phyloP scores from a whole-genome alignment of 169 alveolate genomes.

The Plasmodium gonderi region DNA sequence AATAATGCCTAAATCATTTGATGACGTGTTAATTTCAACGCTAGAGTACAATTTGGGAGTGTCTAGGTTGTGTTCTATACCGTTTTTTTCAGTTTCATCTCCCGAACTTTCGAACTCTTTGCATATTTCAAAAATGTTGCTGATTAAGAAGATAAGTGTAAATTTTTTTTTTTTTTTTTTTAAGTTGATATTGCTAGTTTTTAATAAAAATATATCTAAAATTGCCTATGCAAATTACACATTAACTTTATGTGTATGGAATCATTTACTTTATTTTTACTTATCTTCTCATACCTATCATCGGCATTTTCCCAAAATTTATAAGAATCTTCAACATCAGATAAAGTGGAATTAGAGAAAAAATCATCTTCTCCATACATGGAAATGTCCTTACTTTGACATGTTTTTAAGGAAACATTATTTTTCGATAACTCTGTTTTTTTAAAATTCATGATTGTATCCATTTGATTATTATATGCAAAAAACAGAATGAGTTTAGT shows the following conservation, averaged over 20 bases:
- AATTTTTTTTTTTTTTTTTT: neutral
- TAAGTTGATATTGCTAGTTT: neutral
- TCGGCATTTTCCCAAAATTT: slow-evolving; percentile 26
- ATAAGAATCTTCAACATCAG: slow-evolving; percentile 51
- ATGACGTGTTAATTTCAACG: slow-evolving; percentile 42
- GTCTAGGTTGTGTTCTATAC: neutral
- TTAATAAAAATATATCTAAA: neutral
- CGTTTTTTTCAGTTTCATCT: slow-evolving; percentile 18
- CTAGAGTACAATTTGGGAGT: neutral
- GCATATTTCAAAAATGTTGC: slow-evolving; percentile 38
- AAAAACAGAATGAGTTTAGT: neutral
- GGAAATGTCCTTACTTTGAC: neutral
- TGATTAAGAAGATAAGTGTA: neutral
- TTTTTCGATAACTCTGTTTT: slow-evolving; percentile 1
- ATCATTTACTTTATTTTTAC: neutral
- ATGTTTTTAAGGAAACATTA: neutral
- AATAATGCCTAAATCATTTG: neutral
- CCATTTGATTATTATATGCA: neutral
- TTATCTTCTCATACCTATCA: slow-evolving; percentile 7
- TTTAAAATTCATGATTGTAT: neutral
- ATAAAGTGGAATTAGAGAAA: slow-evolving; percentile 53
- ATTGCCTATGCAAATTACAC: neutral
- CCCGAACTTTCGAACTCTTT: slow-evolving; percentile 69
- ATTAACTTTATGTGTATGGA: neutral
- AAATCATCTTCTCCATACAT: slow-evolving; percentile 38